Evolutionary conservation across 148 eudicot species (phyloP).

Genomic region (Linanthus parryae): DNA sequence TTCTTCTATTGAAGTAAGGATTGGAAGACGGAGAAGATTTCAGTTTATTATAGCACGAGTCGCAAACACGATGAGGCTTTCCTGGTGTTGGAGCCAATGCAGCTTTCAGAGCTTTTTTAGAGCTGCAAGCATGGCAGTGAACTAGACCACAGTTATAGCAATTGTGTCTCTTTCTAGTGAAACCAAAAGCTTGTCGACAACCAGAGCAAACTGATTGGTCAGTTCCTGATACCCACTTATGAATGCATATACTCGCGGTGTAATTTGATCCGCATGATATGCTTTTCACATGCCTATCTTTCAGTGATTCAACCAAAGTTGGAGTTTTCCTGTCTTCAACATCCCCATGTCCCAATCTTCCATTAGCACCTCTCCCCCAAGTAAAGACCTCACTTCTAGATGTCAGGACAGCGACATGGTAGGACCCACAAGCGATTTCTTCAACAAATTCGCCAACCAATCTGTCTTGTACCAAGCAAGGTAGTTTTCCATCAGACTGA

Average conservation of each 20-base stretch:
- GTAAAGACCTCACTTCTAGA: conserved; percentile 78
- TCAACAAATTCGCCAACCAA: conserved; percentile 72
- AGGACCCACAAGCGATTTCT: conserved; percentile 66
- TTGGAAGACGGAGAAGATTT: conserved; percentile 34
- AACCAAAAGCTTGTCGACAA: conserved; percentile 72
- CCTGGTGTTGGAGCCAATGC: conserved; percentile 81
- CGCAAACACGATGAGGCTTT: conserved; percentile 83
- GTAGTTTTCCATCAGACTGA: conserved; percentile 49
- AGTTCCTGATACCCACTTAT: conserved; percentile 75
- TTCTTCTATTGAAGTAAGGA: conserved; percentile 25
- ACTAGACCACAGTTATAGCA: conserved; percentile 73
- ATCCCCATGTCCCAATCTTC: conserved; percentile 75
- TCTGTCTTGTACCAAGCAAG: conserved; percentile 64
- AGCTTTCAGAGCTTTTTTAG: conserved; percentile 59
- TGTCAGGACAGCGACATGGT: conserved; percentile 60
- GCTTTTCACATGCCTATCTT: conserved; percentile 59
- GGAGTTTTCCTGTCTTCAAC: conserved; percentile 58
- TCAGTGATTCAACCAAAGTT: conserved; percentile 59
- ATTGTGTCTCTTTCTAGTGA: conserved; percentile 66
- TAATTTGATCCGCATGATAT: conserved; percentile 67
- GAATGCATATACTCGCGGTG: conserved; percentile 64
- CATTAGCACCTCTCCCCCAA: conserved; percentile 80
- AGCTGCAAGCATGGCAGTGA: conserved; percentile 69
- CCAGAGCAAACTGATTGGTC: conserved; percentile 75
- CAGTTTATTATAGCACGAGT: conserved; percentile 60